Percentiles rank a stretch among this genome's conserved stretches.
Evolutionary conservation across 2,329 filamentous ascomycete species (phyloP).

Genomic region (Ophiobolus disseminans): DNA sequence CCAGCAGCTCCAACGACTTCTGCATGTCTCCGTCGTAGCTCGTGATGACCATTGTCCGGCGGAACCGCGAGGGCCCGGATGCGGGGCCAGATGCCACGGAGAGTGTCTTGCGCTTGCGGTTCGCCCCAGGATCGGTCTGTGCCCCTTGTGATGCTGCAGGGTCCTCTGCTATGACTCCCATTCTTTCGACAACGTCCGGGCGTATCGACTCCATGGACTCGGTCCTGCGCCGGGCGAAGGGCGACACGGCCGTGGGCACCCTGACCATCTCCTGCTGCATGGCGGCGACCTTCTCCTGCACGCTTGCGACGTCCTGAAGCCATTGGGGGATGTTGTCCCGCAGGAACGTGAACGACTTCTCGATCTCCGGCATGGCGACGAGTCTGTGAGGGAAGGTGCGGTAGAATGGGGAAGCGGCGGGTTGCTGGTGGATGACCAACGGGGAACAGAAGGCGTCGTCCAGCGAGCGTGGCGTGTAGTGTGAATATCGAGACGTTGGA

Average conservation of each 20-base stretch:
- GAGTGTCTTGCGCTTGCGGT: conserved; percentile 53
- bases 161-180: conserved; percentile 34
- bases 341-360: conserved; percentile 48
- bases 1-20: conserved; percentile 79
- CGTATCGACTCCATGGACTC: conserved; percentile 50
- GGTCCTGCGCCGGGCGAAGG: conserved; percentile 38
- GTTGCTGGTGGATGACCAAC: conserved; percentile 4
- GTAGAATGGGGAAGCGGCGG: conserved; percentile 2
- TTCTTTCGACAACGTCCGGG: conserved; percentile 22
- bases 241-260: conserved; percentile 34
- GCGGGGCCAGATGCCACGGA: conserved; percentile 50
- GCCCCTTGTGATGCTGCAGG: conserved; percentile 16
- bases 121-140: conserved; percentile 25
- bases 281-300: conserved; percentile 41
- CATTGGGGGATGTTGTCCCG: conserved; percentile 49
- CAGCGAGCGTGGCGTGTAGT: conserved; percentile 21
- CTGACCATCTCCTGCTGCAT: conserved; percentile 45
- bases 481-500: background rate
- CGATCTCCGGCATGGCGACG: conserved; percentile 47
- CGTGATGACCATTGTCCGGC: conserved; percentile 81
- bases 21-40: conserved; percentile 92
- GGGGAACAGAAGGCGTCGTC: conserved; percentile 12
- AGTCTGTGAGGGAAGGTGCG: conserved; percentile 1
- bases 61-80: conserved; percentile 63
- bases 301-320: conserved; percentile 40